Conservation (phyloP, 345 rosid genomes). For the Aquilaria yunnanensis region DNA sequence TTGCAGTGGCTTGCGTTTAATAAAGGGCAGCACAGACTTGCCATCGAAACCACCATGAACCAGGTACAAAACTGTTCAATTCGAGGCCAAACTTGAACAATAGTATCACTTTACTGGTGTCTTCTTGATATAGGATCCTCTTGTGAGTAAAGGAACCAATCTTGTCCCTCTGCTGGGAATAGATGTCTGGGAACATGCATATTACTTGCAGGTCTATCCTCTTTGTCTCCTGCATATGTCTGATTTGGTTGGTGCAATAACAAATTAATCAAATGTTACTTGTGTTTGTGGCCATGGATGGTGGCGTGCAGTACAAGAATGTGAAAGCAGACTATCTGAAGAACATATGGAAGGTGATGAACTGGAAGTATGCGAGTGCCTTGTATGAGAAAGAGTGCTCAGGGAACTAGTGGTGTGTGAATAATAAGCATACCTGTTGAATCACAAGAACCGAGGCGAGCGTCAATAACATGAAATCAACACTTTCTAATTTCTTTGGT, state of each 20-base stretch:
- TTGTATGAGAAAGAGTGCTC: constrained; percentile 31
- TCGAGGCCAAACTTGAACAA: no score
- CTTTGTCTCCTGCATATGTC: not conserved
- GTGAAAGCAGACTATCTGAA: constrained; percentile 52
- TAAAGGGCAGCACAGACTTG: constrained; percentile 47
- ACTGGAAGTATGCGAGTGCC: constrained; percentile 56
- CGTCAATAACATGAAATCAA: no score
- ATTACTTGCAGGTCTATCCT: constrained; percentile 53
- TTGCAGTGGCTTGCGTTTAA: constrained; percentile 59
- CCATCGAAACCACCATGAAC: constrained; percentile 56
- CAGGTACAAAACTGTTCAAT: constrained; percentile 27
- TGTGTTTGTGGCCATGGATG: not conserved
- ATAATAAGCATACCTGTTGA: no score
- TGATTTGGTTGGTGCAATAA: not conserved
- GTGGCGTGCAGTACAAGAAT: constrained; percentile 42
- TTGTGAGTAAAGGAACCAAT: constrained; percentile 43
- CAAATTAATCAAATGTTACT: not conserved
- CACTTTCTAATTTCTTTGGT: no score
- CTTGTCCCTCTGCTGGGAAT: constrained; percentile 55
- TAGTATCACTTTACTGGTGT: not conserved
- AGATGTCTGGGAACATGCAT: constrained; percentile 77
- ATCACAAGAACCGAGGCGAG: no score
- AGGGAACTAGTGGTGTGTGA: not conserved
- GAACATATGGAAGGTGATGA: constrained; percentile 63
- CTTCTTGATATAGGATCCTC: constrained; percentile 34